Evolutionary conservation across 768 basidiomycete species (phyloP).

Genomic region (Boletus bicolor): DNA sequence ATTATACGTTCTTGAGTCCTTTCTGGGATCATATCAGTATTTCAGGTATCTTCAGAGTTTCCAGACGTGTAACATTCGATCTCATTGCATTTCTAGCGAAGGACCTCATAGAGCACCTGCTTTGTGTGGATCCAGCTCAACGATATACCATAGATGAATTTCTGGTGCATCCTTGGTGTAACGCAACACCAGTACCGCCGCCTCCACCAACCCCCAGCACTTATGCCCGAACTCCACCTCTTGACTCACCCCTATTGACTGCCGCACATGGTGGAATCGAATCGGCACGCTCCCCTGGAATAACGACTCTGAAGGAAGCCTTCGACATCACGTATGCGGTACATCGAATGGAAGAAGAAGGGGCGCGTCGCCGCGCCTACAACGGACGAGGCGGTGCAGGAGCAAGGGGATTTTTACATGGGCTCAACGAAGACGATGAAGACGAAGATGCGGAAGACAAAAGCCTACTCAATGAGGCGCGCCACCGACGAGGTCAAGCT

Average conservation of each 20-base stretch:
- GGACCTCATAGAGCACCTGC: conserved; percentile 89
- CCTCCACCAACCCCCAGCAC: conserved; percentile 63
- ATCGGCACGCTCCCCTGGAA: conserved; percentile 79
- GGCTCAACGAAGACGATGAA: conserved; percentile 94
- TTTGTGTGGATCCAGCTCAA: conserved; percentile 93
- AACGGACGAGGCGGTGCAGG: conserved; percentile 79
- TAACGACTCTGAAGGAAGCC: conserved; percentile 93
- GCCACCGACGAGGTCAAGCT: conserved; percentile 37
- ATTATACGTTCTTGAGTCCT: conserved; percentile 97
- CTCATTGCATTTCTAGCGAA: conserved; percentile 57
- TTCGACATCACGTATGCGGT: conserved; percentile 99
- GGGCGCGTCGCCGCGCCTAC: conserved; percentile 79
- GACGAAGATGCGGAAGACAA: conserved; percentile 49
- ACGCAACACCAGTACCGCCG: conserved; percentile 57
- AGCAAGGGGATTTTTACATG: conserved; percentile 69
- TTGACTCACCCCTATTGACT: conserved; percentile 90
- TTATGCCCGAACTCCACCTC: conserved; percentile 40
- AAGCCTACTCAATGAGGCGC: conserved; percentile 48
- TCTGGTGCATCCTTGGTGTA: conserved; percentile 94
- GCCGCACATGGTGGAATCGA: conserved; percentile 75
- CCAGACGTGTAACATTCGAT: neutral
- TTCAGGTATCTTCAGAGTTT: conserved; percentile 49
- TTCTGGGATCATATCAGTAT: conserved; percentile 98
- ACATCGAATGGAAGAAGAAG: conserved; percentile 99
- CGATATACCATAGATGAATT: conserved; percentile 99